Conservation (phyloP, 192 early-diverging fungal species). For the Podila minutissima region DNA sequence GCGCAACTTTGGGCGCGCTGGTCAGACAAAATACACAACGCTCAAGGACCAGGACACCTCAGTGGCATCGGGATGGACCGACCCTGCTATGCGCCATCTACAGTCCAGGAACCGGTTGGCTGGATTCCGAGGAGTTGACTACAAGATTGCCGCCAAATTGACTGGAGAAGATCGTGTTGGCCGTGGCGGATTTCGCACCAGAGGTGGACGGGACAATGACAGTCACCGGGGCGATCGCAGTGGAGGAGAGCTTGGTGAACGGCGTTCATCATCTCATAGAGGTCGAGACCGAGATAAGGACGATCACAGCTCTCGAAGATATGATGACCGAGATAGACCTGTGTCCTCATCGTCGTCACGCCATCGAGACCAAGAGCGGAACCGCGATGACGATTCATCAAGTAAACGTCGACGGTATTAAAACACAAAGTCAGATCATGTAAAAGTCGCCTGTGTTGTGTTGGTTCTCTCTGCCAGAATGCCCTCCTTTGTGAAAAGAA, state of each 20-base stretch:
- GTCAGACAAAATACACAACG: conserved; percentile 92
- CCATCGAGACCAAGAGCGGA: background rate
- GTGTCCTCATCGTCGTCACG: conserved; percentile 4
- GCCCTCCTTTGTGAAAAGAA: background rate
- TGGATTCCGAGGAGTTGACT: conserved; percentile 31
- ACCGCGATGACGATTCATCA: conserved; percentile 1
- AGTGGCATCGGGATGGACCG: conserved; percentile 42
- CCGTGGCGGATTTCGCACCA: background rate
- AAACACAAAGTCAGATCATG: background rate
- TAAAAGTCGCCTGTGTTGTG: background rate
- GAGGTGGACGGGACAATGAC: conserved; percentile 6
- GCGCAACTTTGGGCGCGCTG: conserved; percentile 87
- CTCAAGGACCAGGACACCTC: conserved; percentile 87
- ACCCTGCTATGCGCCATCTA: conserved; percentile 23
- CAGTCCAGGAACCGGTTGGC: conserved; percentile 21
- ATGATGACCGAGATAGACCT: background rate
- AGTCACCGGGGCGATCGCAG: conserved; percentile 13
- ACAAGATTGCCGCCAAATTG: conserved; percentile 30
- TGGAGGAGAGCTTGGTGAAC: conserved; percentile 10
- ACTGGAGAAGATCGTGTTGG: background rate
- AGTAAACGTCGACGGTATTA: conserved; percentile 43
- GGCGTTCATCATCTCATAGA: background rate
- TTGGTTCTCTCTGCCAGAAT: no score
- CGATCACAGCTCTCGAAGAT: background rate
- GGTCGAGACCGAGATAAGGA: background rate